These are phyloP conservation scores for Kwoniella dejecticola DNA, from an alignment of 768 basidiomycete genomes.

Conservation along the genomic window DNA sequence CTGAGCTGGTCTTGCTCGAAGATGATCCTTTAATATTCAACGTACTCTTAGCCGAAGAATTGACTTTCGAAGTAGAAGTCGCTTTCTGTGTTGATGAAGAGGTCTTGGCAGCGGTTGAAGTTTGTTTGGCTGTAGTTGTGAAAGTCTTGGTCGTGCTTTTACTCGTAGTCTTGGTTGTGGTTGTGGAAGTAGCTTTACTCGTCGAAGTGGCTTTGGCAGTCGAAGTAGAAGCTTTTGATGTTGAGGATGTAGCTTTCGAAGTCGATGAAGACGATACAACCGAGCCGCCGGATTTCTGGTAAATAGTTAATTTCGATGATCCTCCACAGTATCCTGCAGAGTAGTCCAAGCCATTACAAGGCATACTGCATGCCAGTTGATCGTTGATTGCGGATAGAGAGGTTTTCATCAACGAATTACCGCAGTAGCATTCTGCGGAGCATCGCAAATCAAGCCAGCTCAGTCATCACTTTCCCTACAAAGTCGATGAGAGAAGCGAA, in stretches of 20 bases:
- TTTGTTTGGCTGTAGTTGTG: background rate
- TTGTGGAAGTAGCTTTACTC: background rate
- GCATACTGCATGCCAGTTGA: slow-evolving; percentile 11
- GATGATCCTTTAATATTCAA: background rate
- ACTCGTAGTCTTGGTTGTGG: background rate
- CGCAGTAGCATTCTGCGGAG: slow-evolving; percentile 27
- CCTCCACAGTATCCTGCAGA: slow-evolving; percentile 33
- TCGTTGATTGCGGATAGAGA: slow-evolving; percentile 12
- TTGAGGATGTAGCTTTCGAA: background rate
- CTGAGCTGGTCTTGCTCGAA: background rate
- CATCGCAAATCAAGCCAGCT: background rate
- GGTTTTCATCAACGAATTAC: slow-evolving; percentile 7
- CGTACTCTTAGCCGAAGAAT: background rate
- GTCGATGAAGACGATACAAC: background rate
- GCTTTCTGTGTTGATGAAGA: background rate
- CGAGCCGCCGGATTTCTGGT: slow-evolving; percentile 18
- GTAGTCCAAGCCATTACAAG: slow-evolving; percentile 20
- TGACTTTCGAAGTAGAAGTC: background rate
- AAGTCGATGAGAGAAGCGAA: too few relatives aligned
- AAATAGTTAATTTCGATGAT: slow-evolving; percentile 21
- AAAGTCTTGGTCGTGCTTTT: background rate
- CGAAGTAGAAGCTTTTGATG: background rate
- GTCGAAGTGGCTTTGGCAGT: background rate
- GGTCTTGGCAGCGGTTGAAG: background rate
- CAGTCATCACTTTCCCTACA: too few relatives aligned